Percentiles rank a stretch among this genome's conserved stretches.
Conservation (phyloP, 2,329 filamentous ascomycete species). For the Cercospora zeina region DNA sequence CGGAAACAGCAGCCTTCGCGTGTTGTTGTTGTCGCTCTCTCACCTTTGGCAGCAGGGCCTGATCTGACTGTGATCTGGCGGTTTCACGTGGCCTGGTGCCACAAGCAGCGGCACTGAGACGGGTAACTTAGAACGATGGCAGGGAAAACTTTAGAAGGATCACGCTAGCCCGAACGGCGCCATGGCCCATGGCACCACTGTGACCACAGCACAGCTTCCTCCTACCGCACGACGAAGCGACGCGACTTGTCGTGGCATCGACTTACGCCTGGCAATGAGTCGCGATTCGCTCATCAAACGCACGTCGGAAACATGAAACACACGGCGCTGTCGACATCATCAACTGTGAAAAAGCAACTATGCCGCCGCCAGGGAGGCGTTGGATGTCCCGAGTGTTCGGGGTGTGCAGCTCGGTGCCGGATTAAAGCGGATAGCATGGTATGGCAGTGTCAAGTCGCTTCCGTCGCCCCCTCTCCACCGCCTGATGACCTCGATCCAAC, state of each 20-base stretch:
- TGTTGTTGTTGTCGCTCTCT: neutral
- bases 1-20: neutral
- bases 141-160: no score
- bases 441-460: slow-evolving; percentile 2
- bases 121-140: no score
- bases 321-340: neutral
- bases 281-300: neutral
- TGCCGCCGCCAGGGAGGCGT: neutral
- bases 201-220: no score
- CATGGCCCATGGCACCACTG: neutral
- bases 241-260: neutral
- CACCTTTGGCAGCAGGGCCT: neutral
- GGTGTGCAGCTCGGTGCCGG: slow-evolving; percentile 10
- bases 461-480: slow-evolving; percentile 7
- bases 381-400: slow-evolving; percentile 10
- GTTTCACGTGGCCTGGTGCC: neutral
- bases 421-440: slow-evolving; percentile 2
- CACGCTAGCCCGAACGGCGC: neutral
- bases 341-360: neutral
- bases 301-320: slow-evolving; percentile 3
- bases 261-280: neutral
- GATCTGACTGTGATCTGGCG: neutral
- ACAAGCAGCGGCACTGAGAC: neutral
- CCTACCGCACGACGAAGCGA: neutral
- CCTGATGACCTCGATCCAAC: slow-evolving; percentile 18